phyloP scores from a whole-genome alignment of 352 stramenopile species.

The Aphanomyces astaci region DNA sequence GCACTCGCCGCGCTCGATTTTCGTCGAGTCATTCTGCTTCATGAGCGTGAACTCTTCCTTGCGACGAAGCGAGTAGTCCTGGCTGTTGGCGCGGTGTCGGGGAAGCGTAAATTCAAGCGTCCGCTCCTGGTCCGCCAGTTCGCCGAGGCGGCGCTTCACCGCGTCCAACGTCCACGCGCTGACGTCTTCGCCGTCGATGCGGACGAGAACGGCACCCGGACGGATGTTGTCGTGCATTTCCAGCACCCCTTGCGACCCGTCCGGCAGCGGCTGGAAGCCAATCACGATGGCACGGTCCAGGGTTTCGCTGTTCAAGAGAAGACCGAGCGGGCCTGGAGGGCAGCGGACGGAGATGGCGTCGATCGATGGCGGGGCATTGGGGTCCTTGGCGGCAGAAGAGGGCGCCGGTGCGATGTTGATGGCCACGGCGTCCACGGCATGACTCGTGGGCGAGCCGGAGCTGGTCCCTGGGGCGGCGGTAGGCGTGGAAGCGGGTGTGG shows the following conservation, averaged over 20 bases:
- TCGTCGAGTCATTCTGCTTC: conserved; percentile 43
- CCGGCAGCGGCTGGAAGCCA: conserved; percentile 50
- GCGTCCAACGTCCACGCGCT: conserved; percentile 33
- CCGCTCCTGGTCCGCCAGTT: conserved; percentile 29
- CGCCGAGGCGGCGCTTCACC: conserved; percentile 38
- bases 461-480: no score
- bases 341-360: conserved; percentile 5
- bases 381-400: neutral
- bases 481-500: neutral
- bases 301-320: conserved; percentile 42
- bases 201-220: conserved; percentile 41
- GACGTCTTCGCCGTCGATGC: conserved; percentile 59
- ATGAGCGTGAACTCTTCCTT: conserved; percentile 51
- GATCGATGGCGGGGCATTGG: neutral
- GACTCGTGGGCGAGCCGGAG: no score
- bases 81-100: conserved; percentile 28
- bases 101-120: conserved; percentile 43
- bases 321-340: conserved; percentile 43
- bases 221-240: conserved; percentile 38
- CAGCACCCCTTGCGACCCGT: conserved; percentile 38
- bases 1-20: conserved; percentile 56
- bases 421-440: neutral
- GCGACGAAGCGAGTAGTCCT: conserved; percentile 45
- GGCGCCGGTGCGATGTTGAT: neutral
- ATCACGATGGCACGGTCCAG: conserved; percentile 39